Conservation (phyloP, 1,284 basidiomycete species). For the Schizophyllum commune region DNA sequence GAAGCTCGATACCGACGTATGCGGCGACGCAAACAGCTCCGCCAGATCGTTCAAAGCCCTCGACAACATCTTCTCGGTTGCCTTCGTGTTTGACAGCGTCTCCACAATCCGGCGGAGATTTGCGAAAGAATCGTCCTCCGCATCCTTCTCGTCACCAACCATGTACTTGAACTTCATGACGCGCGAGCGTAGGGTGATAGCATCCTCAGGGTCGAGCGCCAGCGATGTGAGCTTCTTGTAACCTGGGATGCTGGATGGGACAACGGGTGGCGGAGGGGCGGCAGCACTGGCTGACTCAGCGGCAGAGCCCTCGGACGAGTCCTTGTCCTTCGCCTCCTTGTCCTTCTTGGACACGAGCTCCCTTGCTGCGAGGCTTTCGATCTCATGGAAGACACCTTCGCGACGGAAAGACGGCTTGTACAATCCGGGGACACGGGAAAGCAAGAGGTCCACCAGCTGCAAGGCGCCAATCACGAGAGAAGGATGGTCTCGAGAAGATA, state of each 20-base stretch:
- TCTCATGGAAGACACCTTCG: slow-evolving; percentile 92
- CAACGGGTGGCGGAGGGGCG: background rate
- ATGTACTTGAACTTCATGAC: slow-evolving; percentile 79
- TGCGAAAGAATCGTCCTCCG: slow-evolving; percentile 58
- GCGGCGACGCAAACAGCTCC: slow-evolving; percentile 69
- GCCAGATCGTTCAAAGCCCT: slow-evolving; percentile 68
- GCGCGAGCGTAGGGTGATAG: slow-evolving; percentile 81
- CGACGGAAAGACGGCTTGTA: slow-evolving; percentile 85
- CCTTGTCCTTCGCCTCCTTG: slow-evolving; percentile 35
- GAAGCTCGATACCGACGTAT: slow-evolving; percentile 87
- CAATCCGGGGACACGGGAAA: slow-evolving; percentile 72
- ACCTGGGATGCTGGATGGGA: slow-evolving; percentile 34
- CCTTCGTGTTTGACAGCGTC: slow-evolving; percentile 44
- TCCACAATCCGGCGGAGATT: slow-evolving; percentile 61
- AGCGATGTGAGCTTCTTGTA: slow-evolving; percentile 61
- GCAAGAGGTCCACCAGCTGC: slow-evolving; percentile 85
- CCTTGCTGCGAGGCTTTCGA: slow-evolving; percentile 66
- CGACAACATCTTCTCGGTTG: slow-evolving; percentile 59
- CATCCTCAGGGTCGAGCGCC: slow-evolving; percentile 77
- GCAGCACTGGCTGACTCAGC: slow-evolving; percentile 25
- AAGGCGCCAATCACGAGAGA: slow-evolving; percentile 79
- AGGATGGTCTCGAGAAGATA: slow-evolving; percentile 86
- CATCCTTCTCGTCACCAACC: slow-evolving; percentile 47
- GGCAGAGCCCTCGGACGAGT: slow-evolving; percentile 35
- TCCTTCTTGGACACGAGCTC: slow-evolving; percentile 48